Conservation (phyloP, 495 filamentous ascomycete genomes). For the Usnea hakonensis region DNA sequence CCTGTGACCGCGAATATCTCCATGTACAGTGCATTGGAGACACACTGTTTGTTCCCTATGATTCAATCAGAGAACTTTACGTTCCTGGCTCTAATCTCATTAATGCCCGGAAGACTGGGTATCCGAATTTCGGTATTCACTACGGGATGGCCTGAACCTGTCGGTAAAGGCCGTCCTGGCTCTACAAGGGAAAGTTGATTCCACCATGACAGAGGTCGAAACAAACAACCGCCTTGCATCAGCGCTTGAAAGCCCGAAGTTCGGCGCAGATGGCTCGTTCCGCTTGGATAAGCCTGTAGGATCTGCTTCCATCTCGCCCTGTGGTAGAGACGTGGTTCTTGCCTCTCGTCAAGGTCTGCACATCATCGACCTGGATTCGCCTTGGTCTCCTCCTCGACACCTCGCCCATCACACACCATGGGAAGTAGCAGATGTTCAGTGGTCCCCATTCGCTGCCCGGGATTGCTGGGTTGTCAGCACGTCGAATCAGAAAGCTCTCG, state of each 20-base stretch:
- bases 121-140: neutral
- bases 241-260: slow-evolving; percentile 78
- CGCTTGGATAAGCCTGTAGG: slow-evolving; percentile 71
- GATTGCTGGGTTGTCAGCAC: slow-evolving; percentile 93
- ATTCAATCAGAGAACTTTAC: neutral
- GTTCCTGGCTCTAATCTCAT: neutral
- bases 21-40: neutral
- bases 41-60: neutral
- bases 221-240: slow-evolving; percentile 36
- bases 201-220: slow-evolving; percentile 15
- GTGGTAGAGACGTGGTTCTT: slow-evolving; percentile 83
- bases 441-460: slow-evolving; percentile 84
- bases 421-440: slow-evolving; percentile 97
- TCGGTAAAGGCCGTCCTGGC: neutral
- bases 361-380: slow-evolving; percentile 89
- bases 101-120: neutral
- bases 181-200: neutral
- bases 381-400: slow-evolving; percentile 79
- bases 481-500: slow-evolving; percentile 87
- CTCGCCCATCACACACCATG: slow-evolving; percentile 83
- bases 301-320: slow-evolving; percentile 82
- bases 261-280: slow-evolving; percentile 75
- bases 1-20: neutral
- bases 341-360: slow-evolving; percentile 82
- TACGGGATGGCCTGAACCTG: neutral